Base-by-base conservation (phyloP, 371 early-diverging fungal genomes). In the Syncephalastrum monosporum region DNA sequence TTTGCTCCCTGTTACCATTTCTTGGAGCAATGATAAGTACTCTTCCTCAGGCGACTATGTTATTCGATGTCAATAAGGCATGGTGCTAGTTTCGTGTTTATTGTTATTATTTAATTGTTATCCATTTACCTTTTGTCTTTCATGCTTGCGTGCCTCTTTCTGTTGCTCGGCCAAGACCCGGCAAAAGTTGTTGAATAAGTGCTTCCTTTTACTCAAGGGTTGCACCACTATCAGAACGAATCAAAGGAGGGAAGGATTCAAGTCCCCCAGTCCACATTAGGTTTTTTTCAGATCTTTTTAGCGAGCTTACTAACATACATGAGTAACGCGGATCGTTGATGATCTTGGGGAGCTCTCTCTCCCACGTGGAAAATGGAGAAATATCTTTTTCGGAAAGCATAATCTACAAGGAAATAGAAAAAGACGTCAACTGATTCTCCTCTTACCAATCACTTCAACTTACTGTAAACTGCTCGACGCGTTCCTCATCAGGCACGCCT, bases 351-450 rank as follows among this genome's bases (percentile, higher is more conserved):
- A 83, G 65, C 49, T 89, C 90, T 61, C 65, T 78, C 29, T 87
- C 85, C 84, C 88, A 91, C 1, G 87, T 84, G 17, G 87, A 78
- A 60, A 86, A 92, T 15, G 90, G 92, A 5, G 82, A 81, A 25
- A 89, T 83, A 17, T 87, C 77, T 19, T 74, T 77, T 50, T 92
- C 91, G 21, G 81, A 60, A 47, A 92, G 65, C 73, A 92, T 72
- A 12, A 33, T 33, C 38, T 33, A 10, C 3, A 33, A 33, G 2
- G 10, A 5, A 33, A 33, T 0, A 33, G 10, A 33, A 33, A 33
- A 33, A 33, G 7, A 29, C 0, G 6, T 33, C 1, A 33, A 33
- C 10, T 8, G 38, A 2, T 33, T 10, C 10, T 33, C 12, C 38
- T 33, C 10, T 33, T 33, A 29, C 38, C 0, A 10, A 33, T 12